phyloP scores from a whole-genome alignment of 495 filamentous ascomycete genomes.

The Trichoderma gamsii region DNA sequence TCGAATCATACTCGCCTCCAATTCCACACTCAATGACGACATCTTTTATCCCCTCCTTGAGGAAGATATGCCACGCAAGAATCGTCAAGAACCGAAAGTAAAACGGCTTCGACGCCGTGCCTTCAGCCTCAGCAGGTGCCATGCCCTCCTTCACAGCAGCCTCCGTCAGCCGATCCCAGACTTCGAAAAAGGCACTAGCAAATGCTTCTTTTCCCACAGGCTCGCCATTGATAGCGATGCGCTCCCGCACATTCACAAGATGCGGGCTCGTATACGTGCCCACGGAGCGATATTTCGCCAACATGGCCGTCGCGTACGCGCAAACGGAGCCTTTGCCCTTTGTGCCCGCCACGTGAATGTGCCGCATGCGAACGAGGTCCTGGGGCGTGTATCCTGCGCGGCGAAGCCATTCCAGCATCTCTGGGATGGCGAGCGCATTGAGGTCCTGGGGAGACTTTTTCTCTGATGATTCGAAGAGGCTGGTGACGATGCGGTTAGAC shows the following conservation, averaged over 20 bases:
- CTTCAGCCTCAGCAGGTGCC: conserved; percentile 15
- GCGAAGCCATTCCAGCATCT: conserved; percentile 74
- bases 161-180: conserved; percentile 52
- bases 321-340: conserved; percentile 57
- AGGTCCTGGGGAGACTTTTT: conserved; percentile 34
- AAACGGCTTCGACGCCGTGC: conserved; percentile 44
- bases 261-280: conserved; percentile 66
- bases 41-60: conserved; percentile 32
- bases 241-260: conserved; percentile 54
- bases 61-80: conserved; percentile 40
- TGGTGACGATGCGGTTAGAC: conserved; percentile 60
- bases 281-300: conserved; percentile 36
- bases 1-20: conserved; percentile 47
- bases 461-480: conserved; percentile 25
- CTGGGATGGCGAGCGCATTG: conserved; percentile 74
- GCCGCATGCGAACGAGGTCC: conserved; percentile 30
- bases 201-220: conserved; percentile 50
- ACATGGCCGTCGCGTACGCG: conserved; percentile 40
- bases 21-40: conserved; percentile 47
- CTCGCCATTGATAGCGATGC: conserved; percentile 53
- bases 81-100: conserved; percentile 53
- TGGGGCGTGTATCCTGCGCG: conserved; percentile 60
- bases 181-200: conserved; percentile 56
- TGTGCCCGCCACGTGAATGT: conserved; percentile 57
- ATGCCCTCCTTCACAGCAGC: conserved; percentile 31